phyloP scores from a whole-genome alignment of 2,329 filamentous ascomycete species.

The Davidsoniella virescens region DNA sequence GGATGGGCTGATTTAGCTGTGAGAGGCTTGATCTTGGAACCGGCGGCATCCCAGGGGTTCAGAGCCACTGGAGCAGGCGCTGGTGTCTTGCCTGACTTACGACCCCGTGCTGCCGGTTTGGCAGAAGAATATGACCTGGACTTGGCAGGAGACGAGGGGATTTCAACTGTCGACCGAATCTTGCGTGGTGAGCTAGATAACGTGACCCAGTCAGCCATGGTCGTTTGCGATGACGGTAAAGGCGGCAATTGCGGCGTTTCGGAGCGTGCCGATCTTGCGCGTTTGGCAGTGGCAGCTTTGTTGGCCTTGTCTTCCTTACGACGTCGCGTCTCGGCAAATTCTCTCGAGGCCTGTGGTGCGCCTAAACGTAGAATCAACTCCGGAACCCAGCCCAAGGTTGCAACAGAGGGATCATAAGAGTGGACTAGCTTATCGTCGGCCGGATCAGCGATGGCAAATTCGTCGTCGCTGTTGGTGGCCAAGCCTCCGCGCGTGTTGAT shows the following conservation, averaged over 20 bases:
- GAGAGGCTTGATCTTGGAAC: neutral
- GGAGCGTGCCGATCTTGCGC: neutral
- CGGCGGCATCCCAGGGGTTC: conserved; percentile 7
- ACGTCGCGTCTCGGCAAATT: conserved; percentile 17
- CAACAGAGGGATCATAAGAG: conserved; percentile 42
- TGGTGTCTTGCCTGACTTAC: neutral
- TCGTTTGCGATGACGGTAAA: neutral
- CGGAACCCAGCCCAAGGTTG: conserved; percentile 20
- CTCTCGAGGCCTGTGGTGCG: conserved; percentile 14
- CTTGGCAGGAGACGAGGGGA: neutral
- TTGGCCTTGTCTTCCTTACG: neutral
- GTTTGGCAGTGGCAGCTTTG: conserved; percentile 4
- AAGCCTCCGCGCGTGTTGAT: conserved; percentile 39
- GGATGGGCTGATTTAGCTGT: too few relatives aligned
- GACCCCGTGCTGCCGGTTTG: neutral
- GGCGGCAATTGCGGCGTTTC: neutral
- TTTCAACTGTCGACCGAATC: neutral
- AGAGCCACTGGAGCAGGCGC: neutral
- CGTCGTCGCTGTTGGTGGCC: conserved; percentile 51
- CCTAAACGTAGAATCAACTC: conserved; percentile 18
- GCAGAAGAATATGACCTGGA: neutral
- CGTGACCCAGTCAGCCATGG: neutral
- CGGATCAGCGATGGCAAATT: conserved; percentile 31
- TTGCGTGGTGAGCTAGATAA: neutral
- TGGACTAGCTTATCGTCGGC: conserved; percentile 36